phyloP scores from a whole-genome alignment of 768 basidiomycete species.

The Chalciporus piperatus region DNA sequence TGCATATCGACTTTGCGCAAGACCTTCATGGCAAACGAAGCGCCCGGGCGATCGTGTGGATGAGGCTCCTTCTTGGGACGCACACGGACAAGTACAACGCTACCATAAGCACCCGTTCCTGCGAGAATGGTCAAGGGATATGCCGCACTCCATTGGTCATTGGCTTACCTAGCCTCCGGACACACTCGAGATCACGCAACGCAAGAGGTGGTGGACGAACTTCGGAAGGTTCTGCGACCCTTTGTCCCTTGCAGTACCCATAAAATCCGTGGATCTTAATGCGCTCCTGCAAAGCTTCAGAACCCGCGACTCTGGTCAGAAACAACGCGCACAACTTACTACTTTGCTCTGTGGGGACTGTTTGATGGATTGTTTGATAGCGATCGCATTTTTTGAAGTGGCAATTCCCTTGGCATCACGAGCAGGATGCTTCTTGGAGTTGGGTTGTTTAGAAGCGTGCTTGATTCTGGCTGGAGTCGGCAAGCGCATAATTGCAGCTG shows the following conservation, averaged over 20 bases:
- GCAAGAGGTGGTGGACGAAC: conserved; percentile 37
- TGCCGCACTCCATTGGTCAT: neutral
- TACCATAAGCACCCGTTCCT: conserved; percentile 43
- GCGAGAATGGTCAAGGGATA: conserved; percentile 1
- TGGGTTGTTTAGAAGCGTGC: conserved; percentile 2
- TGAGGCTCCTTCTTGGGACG: conserved; percentile 29
- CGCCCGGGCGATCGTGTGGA: conserved; percentile 33
- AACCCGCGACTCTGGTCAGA: neutral
- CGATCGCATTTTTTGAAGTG: conserved; percentile 4
- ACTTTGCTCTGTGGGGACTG: neutral
- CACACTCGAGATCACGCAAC: conserved; percentile 41
- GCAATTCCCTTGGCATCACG: conserved; percentile 5
- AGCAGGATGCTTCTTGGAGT: conserved; percentile 11
- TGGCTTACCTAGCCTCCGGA: conserved; percentile 38
- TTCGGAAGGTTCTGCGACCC: conserved; percentile 27
- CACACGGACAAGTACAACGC: conserved; percentile 41
- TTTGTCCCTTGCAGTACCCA: conserved; percentile 10
- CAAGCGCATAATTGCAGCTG: conserved; percentile 14
- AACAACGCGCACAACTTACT: neutral
- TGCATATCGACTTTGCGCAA: conserved; percentile 36
- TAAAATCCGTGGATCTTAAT: conserved; percentile 8
- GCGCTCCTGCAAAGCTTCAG: conserved; percentile 15
- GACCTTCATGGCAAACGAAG: conserved; percentile 48
- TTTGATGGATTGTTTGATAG: conserved; percentile 11
- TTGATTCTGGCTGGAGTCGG: conserved; percentile 8